phyloP scores from a whole-genome alignment of 768 basidiomycete species.

The Calocera cornea region DNA sequence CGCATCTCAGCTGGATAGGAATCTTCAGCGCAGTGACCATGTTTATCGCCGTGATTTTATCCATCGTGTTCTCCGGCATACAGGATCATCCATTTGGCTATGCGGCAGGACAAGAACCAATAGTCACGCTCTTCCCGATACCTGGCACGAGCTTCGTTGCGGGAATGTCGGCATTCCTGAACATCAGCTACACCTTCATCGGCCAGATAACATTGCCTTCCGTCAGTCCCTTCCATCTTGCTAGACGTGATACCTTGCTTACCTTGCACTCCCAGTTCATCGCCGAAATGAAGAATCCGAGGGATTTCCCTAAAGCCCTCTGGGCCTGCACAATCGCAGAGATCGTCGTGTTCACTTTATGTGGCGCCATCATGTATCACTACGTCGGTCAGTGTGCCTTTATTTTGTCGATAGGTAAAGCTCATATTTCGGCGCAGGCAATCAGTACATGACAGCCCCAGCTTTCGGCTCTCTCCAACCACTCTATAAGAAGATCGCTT shows the following conservation, averaged over 20 bases:
- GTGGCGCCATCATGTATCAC: conserved; percentile 34
- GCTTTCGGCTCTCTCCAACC: conserved; percentile 31
- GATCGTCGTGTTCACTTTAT: conserved; percentile 31
- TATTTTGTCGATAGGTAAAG: too few species aligned
- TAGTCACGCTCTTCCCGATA: conserved; percentile 28
- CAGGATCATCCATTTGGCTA: conserved; percentile 34
- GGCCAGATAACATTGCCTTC: conserved; percentile 36
- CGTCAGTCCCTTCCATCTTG: conserved; percentile 14
- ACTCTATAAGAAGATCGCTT: conserved; percentile 32
- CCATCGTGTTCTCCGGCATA: conserved; percentile 31
- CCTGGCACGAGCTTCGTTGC: conserved; percentile 30
- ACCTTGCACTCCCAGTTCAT: conserved; percentile 25
- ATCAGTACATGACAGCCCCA: conserved; percentile 35
- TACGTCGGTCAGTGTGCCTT: conserved; percentile 19
- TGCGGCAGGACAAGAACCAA: conserved; percentile 25
- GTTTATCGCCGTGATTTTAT: conserved; percentile 34
- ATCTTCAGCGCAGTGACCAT: conserved; percentile 33
- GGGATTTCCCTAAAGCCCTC: conserved; percentile 35
- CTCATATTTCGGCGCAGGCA: conserved; percentile 15
- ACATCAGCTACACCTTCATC: conserved; percentile 35
- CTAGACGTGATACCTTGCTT: neutral
- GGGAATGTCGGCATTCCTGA: conserved; percentile 35
- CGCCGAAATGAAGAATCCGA: conserved; percentile 37
- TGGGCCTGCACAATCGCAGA: conserved; percentile 35
- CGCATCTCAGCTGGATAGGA: conserved; percentile 31